Evolutionary conservation across 1,284 basidiomycete genomes (phyloP).

Genomic region (Bjerkandera adusta): DNA sequence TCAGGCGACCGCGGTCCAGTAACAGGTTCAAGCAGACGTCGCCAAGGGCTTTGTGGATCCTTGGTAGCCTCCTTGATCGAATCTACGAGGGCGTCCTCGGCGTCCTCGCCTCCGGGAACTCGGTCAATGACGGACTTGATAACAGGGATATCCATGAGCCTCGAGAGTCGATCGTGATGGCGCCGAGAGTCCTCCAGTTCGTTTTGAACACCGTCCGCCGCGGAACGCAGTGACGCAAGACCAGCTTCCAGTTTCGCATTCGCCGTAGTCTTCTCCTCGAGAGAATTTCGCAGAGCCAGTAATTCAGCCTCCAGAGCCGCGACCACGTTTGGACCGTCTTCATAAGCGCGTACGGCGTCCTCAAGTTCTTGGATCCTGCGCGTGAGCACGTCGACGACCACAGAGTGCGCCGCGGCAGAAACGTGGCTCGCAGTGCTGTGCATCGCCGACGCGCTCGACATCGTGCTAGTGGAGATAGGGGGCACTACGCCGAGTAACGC

Average conservation of each 20-base stretch:
- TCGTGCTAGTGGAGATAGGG: slow-evolving; percentile 1
- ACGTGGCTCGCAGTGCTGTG: slow-evolving; percentile 2
- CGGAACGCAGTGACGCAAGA: slow-evolving; percentile 19
- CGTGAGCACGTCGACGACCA: slow-evolving; percentile 19
- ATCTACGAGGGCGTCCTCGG: slow-evolving; percentile 45
- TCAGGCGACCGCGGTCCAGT: slow-evolving; percentile 41
- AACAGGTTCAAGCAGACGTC: slow-evolving; percentile 41
- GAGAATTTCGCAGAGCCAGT: slow-evolving; percentile 15
- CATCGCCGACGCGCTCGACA: background rate
- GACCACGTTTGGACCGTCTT: slow-evolving; percentile 9
- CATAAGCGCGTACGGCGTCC: slow-evolving; percentile 6
- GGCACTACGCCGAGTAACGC: background rate
- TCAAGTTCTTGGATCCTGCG: slow-evolving; percentile 21
- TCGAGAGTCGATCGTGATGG: slow-evolving; percentile 29
- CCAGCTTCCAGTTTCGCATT: slow-evolving; percentile 14
- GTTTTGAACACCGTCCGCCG: slow-evolving; percentile 25
- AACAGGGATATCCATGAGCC: slow-evolving; percentile 28
- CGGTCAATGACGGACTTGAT: slow-evolving; percentile 20
- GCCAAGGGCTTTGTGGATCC: slow-evolving; percentile 40
- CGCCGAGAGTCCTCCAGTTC: slow-evolving; percentile 20
- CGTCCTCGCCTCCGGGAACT: slow-evolving; percentile 26
- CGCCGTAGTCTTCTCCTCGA: slow-evolving; percentile 13
- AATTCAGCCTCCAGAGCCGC: slow-evolving; percentile 22
- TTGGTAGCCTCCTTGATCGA: slow-evolving; percentile 44
- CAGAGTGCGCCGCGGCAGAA: slow-evolving; percentile 14